A percentile compares a stretch with the other conserved stretches of the same genome.
These are phyloP conservation scores for Eucalyptus marginata DNA, from an alignment of 345 rosid genomes.

Conservation along the genomic window DNA sequence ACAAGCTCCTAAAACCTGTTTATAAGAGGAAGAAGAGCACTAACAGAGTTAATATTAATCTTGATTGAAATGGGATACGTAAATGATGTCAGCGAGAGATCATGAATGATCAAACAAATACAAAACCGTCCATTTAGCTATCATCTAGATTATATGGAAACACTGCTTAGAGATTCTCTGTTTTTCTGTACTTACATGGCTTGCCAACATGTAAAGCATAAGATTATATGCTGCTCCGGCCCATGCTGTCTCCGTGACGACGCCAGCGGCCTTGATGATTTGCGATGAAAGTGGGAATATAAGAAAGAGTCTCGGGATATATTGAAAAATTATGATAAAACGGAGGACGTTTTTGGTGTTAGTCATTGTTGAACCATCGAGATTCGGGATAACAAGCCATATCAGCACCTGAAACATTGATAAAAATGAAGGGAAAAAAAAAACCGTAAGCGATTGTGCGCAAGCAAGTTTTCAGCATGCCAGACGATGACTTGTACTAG, in stretches of 20 bases:
- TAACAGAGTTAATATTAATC: not conserved
- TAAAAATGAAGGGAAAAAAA: not conserved
- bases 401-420: constrained; percentile 48
- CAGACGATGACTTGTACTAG: not conserved
- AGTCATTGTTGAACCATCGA: constrained; percentile 61
- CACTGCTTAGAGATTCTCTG: not conserved
- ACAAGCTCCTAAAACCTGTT: constrained; percentile 90
- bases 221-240: constrained; percentile 95
- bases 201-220: constrained; percentile 86
- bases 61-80: not conserved
- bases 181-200: constrained; percentile 59
- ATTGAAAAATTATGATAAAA: constrained; percentile 77
- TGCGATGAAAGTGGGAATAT: constrained; percentile 71
- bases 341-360: constrained; percentile 82
- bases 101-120: not conserved
- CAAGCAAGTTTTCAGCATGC: not conserved
- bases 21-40: not conserved
- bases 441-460: not conserved
- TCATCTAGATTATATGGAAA: not conserved
- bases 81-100: not conserved
- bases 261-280: constrained; percentile 77
- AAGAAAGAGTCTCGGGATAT: constrained; percentile 58
- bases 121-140: not conserved
- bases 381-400: constrained; percentile 68
- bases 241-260: constrained; percentile 90